Evolutionary conservation across 2,329 filamentous ascomycete species (phyloP), one percentile per base, ranked within the genome.

Genomic region (Didymella pinodella): DNA sequence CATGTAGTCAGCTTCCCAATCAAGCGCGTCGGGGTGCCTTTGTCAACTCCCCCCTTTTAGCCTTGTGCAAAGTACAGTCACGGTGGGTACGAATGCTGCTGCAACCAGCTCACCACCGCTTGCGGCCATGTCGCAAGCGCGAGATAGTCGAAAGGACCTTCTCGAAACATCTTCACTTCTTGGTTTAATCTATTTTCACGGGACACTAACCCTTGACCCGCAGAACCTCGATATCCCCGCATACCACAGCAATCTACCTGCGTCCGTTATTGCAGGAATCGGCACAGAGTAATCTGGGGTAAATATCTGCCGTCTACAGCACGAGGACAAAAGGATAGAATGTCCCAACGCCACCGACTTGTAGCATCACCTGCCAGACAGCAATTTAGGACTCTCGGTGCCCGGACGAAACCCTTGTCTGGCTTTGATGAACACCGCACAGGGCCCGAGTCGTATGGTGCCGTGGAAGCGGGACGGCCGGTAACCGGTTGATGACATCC

Each of bases 101-200:
- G 59, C 52, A 64, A 68, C 64, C 66, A 63, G 70, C 55, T 52
- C 60, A 52, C 48, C 44, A 57, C 32, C 16, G 16, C 6, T 36
- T 16, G 32, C 32, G 32, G 32, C 32, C 16, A 36, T 36, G 32
- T 36, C 32, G 32, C 57, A 59, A 46, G 54, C 46, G 58, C 47
- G 52, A 51, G 41, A 40, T 49, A 40, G 26, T 48, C 44, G 25
- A 41, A 49, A 38, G 57, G 59, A 54, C 62, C 61, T 66, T 68
- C 70, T 72, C 63, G 68, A 73, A 70, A 59, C 57, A 68, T 73
- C 70, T 69, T 61, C 63, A 70, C 68, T 70, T 67, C 74, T 70
- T 71, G 67, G 32, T 66, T 70, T 60, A 75, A 69, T 76, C 63
- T 75, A 74, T 66, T 66, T 64, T 64, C 48, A 68, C 68, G 61